Conservation (phyloP, 2,329 filamentous ascomycete genomes). For the Huntiella abstrusa region DNA sequence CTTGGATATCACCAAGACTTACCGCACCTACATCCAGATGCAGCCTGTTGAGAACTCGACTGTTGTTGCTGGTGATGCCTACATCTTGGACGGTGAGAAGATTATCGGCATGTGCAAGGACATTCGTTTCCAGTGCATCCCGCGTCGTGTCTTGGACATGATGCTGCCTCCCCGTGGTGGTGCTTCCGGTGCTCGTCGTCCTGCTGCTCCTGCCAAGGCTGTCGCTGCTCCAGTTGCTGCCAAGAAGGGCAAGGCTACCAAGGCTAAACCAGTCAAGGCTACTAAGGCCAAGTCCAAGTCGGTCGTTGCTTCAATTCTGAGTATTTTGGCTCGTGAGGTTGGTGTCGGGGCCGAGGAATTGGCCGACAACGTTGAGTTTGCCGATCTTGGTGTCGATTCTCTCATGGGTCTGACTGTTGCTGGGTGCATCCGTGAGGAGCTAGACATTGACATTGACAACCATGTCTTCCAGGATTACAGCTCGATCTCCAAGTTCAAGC, state of each 20-base stretch:
- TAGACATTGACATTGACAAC: slow-evolving; percentile 34
- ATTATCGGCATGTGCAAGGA: slow-evolving; percentile 32
- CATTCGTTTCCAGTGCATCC: slow-evolving; percentile 48
- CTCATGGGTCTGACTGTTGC: slow-evolving; percentile 40
- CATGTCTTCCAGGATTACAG: slow-evolving; percentile 34
- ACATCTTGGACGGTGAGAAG: slow-evolving; percentile 32
- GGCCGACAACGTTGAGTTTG: slow-evolving; percentile 35
- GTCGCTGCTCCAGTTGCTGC: slow-evolving; percentile 17
- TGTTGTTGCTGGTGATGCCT: slow-evolving; percentile 33
- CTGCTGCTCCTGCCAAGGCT: slow-evolving; percentile 19
- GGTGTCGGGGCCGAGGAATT: slow-evolving; percentile 36
- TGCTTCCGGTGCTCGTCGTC: slow-evolving; percentile 14
- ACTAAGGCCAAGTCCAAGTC: slow-evolving; percentile 23
- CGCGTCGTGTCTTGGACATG: slow-evolving; percentile 45
- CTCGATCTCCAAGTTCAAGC: slow-evolving; percentile 35
- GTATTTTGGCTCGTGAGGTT: slow-evolving; percentile 37
- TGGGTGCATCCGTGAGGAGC: slow-evolving; percentile 36
- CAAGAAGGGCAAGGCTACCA: slow-evolving; percentile 21
- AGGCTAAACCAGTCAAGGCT: slow-evolving; percentile 27
- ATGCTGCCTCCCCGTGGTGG: slow-evolving; percentile 43
- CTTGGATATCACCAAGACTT: slow-evolving; percentile 26
- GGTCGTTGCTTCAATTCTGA: slow-evolving; percentile 24
- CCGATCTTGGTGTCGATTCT: slow-evolving; percentile 40
- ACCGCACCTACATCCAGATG: slow-evolving; percentile 40
- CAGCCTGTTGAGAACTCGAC: slow-evolving; percentile 30